Evolutionary conservation across 2,329 filamentous ascomycete species (phyloP).

Genomic region (Fusarium sp.): DNA sequence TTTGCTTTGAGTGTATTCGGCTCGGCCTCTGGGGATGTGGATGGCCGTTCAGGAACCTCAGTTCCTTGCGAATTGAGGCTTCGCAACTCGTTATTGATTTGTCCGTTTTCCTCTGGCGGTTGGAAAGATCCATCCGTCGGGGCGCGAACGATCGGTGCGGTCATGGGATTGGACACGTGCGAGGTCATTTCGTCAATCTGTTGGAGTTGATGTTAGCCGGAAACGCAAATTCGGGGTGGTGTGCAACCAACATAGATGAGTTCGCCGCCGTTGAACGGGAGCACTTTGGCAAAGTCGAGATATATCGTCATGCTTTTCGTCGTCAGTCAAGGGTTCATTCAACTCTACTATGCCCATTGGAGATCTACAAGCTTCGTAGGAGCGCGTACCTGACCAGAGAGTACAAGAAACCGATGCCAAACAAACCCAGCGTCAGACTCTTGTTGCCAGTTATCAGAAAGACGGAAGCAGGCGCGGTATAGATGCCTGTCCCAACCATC

Average conservation of each 20-base stretch:
- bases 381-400: not conserved
- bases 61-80: not conserved
- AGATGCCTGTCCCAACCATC: constrained; percentile 17
- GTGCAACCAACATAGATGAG: constrained; percentile 4
- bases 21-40: not conserved
- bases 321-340: too few species aligned
- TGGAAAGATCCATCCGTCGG: not conserved
- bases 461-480: constrained; percentile 1
- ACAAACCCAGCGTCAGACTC: not conserved
- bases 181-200: constrained; percentile 6
- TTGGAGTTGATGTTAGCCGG: not conserved
- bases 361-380: too few species aligned
- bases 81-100: not conserved
- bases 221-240: accelerated
- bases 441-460: constrained; percentile 10
- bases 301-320: constrained; percentile 12
- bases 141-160: not conserved
- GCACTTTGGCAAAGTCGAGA: constrained; percentile 5
- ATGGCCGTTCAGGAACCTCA: not conserved
- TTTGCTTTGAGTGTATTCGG: not conserved
- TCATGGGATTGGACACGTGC: not conserved
- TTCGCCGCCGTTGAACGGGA: constrained; percentile 10
- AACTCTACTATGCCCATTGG: too few species aligned
- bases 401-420: constrained; percentile 2
- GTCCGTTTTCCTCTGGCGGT: not conserved